Percentiles rank a stretch among this genome's conserved stretches.
Conservation (phyloP, 257 asterid genomes). For the Gentiana dahurica region DNA sequence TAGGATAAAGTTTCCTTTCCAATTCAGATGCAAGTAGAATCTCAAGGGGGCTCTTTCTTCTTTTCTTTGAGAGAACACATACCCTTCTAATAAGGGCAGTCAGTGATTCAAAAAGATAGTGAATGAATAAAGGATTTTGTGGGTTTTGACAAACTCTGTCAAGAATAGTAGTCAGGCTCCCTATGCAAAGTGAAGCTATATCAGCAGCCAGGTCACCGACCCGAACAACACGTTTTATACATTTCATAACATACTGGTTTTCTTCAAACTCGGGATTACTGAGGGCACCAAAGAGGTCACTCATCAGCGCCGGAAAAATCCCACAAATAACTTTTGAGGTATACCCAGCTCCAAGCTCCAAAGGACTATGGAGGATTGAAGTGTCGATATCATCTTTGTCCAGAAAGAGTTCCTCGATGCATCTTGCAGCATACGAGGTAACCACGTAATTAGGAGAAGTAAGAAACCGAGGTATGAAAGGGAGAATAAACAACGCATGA, state of each 20-base stretch:
- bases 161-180: conserved; percentile 54
- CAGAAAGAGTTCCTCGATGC: conserved; percentile 83
- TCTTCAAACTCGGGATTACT: conserved; percentile 93
- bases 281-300: conserved; percentile 72
- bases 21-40: conserved; percentile 57
- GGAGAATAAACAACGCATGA: conserved; percentile 58
- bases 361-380: too few species aligned
- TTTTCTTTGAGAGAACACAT: too few species aligned
- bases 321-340: conserved; percentile 63
- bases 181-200: conserved; percentile 74
- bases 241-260: conserved; percentile 93
- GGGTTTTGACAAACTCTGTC: conserved; percentile 81
- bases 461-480: conserved; percentile 73
- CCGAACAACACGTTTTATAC: conserved; percentile 93
- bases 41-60: conserved; percentile 55
- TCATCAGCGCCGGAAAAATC: conserved; percentile 53
- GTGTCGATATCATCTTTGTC: conserved; percentile 51
- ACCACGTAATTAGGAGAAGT: conserved; percentile 74
- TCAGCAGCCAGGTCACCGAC: conserved; percentile 62
- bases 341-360: conserved; percentile 56
- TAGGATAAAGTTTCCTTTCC: conserved; percentile 66
- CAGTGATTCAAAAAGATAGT: conserved; percentile 75
- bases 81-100: conserved; percentile 64
- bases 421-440: conserved; percentile 94
- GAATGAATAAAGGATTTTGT: conserved; percentile 70